These are phyloP conservation scores for Psilocybe cubensis DNA, from an alignment of 768 basidiomycete species.

Conservation along the genomic window DNA sequence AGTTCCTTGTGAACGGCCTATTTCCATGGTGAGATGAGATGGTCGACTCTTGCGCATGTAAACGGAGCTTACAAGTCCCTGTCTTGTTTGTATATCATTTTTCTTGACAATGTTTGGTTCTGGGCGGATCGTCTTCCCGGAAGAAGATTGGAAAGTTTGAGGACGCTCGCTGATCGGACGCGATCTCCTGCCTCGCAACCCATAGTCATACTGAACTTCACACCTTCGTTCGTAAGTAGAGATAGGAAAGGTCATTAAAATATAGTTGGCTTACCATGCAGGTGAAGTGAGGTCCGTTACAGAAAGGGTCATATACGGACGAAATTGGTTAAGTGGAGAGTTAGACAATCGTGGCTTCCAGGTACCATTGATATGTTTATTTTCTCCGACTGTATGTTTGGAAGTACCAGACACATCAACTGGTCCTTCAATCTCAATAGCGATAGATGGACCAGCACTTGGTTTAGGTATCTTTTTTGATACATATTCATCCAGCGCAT, in stretches of 20 bases:
- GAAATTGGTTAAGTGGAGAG: conserved; percentile 47
- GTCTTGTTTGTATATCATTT: conserved; percentile 57
- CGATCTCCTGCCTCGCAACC: conserved; percentile 60
- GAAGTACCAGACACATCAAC: background rate
- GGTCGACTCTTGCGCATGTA: background rate
- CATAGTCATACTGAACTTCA: conserved; percentile 80
- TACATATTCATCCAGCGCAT: conserved; percentile 11
- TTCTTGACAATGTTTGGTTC: conserved; percentile 49
- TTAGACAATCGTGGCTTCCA: conserved; percentile 17
- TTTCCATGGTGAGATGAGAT: background rate
- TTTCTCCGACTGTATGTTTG: background rate
- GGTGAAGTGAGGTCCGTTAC: conserved; percentile 68
- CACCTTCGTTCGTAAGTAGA: conserved; percentile 53
- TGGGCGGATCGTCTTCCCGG: conserved; percentile 65
- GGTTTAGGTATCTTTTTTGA: background rate
- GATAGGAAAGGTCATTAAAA: background rate
- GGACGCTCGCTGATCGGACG: conserved; percentile 56
- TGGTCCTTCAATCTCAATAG: conserved; percentile 34
- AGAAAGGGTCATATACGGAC: conserved; percentile 49
- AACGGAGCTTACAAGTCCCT: conserved; percentile 50
- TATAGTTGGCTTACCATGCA: conserved; percentile 50
- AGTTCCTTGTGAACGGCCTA: conserved; percentile 78
- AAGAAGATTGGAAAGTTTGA: conserved; percentile 52
- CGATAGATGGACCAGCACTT: conserved; percentile 33
- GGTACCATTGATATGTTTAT: background rate